Base-by-base conservation (phyloP, 768 basidiomycete genomes). In the Boletus patriciae region DNA sequence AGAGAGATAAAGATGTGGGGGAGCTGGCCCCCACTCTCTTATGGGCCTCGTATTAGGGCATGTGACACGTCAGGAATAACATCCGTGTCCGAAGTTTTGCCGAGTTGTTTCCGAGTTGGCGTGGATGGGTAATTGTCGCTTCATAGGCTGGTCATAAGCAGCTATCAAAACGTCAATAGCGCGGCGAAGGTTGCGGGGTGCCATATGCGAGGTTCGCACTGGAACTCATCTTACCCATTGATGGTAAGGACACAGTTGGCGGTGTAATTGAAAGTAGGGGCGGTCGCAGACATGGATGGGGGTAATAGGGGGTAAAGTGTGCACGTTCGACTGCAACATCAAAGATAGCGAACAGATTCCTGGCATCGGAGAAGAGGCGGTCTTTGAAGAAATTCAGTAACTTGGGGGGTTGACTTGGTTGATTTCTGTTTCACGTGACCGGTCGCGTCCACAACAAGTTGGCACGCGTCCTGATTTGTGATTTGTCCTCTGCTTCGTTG, bases 361-460 rank as follows among this genome's bases (percentile, higher is more conserved):
- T 25, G 25, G 25, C 4, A 25, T 25, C 25, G 25, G 25, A 25
- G 25, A 27, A 27, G 27, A 27, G 27, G 27, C 27, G 6, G 27
- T 27, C 6, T 27, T 12, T 1, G 34, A 3, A 34, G 11, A 34
- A 34, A 8, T 34, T 34, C 33, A 34, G 4, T 9, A 34, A 34
- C 10, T 13, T 10, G 10, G 33, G 7, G 33, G n/a, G n/a, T n/a
- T n/a, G 36, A 29, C 11, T n/a, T 46, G 43, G 54, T 61, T 68
- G 70, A 63, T 48, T 68, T 71, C 41, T 21, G 1, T 1, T 34
- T 27, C 68, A 70, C 70, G 70, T 70, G 68, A 71, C 56, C 29
- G 3, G 31, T 42, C 52, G 45, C 58, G 56, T 50, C 25, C 11
- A 2, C 15, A 19, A 34, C 34, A 34, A 34, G 34, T n/a, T 23